A percentile compares a stretch with the other conserved stretches of the same genome.
These are phyloP conservation scores for Trametes maxima DNA, from an alignment of 768 basidiomycete genomes.

Conservation along the genomic window DNA sequence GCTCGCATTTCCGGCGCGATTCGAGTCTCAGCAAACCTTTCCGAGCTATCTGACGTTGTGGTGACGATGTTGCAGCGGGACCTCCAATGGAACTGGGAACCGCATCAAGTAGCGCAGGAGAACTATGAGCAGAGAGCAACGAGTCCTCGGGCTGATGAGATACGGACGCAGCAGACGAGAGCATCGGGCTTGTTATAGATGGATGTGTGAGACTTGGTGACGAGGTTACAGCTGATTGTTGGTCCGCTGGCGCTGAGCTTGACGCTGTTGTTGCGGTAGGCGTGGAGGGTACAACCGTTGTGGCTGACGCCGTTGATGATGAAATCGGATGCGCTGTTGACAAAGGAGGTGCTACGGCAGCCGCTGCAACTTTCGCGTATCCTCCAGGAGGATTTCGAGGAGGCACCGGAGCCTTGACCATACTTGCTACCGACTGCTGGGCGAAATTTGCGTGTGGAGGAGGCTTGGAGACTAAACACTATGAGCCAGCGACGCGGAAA, in stretches of 20 bases:
- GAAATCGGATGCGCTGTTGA: constrained; percentile 40
- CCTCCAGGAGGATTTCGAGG: constrained; percentile 76
- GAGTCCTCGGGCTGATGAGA: constrained; percentile 64
- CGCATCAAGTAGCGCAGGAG: constrained; percentile 75
- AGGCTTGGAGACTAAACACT: constrained; percentile 57
- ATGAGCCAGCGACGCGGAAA: constrained; percentile 1
- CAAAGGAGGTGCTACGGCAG: constrained; percentile 45
- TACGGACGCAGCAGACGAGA: constrained; percentile 67
- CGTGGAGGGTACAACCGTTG: constrained; percentile 39
- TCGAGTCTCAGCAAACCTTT: constrained; percentile 46
- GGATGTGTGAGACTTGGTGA: constrained; percentile 88
- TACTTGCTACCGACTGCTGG: constrained; percentile 73
- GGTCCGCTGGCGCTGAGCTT: constrained; percentile 39
- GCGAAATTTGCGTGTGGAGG: constrained; percentile 81
- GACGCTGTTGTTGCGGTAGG: constrained; percentile 38
- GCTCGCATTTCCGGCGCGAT: constrained; percentile 36
- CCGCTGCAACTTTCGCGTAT: constrained; percentile 91
- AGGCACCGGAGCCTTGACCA: constrained; percentile 70
- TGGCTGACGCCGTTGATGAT: constrained; percentile 41
- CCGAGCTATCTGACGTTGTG: constrained; percentile 48
- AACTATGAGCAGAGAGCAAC: constrained; percentile 72
- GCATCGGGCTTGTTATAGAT: constrained; percentile 78
- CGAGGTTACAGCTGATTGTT: constrained; percentile 46
- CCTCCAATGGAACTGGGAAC: constrained; percentile 40
- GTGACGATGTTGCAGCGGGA: constrained; percentile 61